Evolutionary conservation across 2,329 filamentous ascomycete species (phyloP), one percentile per base, ranked within the genome.

Genomic region (Talaromyces amestolkiae): DNA sequence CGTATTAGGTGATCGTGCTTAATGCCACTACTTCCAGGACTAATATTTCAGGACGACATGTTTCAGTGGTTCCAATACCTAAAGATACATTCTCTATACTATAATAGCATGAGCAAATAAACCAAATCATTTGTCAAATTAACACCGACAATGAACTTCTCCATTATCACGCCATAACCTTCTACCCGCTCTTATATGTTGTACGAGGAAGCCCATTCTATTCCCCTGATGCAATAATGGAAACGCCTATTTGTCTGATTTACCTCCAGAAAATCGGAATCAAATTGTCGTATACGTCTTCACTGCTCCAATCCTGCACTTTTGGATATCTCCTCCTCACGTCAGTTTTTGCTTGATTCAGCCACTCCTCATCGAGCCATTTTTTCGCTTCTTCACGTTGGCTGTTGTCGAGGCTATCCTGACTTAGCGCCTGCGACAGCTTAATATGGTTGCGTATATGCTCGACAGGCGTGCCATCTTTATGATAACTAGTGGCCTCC

Each of bases 361-460:
- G 39, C 39, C 13, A 41, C 39, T 41, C 6, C 39, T 41, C 39
- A n/a, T 41, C 39, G 39, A 41, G 39, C 39, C 39, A 41, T 41
- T 41, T 17, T 7, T 41, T 41, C 1, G 39, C 39, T 41, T 41
- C 15, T 41, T 41, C 39, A 27, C 47, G 24, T 11, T 22, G 47
- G 24, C 47, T 51, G 47, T 41, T 15, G 15, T 17, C 15, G 15
- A 41, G 13, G 39, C 39, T 41, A 41, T 15, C 15, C n/a, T 58
- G 54, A 35, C 19, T 33, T 24, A 58, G 33, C 22, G 33, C 54
- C 33, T 58, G 33, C n/a, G 54, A 58, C 1, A 39, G 8, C 33
- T 58, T 58, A 37, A 58, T 22, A 10, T 37, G 15, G 33, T 41
- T 58, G 54, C 54, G 54, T n/a, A 37, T 22, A 58, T 58, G 33